Conservation (phyloP, 495 filamentous ascomycete genomes). For the Hyaloscypha finlandica region DNA sequence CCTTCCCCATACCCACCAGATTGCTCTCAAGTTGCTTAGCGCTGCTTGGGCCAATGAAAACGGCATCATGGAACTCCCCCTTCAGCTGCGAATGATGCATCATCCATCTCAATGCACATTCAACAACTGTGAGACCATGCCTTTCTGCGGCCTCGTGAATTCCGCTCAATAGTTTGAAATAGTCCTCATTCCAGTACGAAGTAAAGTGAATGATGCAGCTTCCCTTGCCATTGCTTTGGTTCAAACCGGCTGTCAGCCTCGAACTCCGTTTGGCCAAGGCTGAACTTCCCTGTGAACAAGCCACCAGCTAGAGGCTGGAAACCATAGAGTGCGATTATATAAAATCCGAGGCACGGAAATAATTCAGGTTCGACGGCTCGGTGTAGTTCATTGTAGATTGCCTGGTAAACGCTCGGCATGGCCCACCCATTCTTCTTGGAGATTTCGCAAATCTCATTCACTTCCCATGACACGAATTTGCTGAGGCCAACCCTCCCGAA, state of each 20-base stretch:
- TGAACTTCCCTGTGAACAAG: slow-evolving; percentile 41
- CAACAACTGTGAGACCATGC: background rate
- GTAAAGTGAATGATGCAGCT: slow-evolving; percentile 42
- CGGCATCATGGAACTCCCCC: slow-evolving; percentile 43
- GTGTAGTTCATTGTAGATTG: slow-evolving; percentile 64
- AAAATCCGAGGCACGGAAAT: slow-evolving; percentile 52
- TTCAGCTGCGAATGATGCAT: slow-evolving; percentile 43
- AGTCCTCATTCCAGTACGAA: slow-evolving; percentile 41
- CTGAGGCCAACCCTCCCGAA: slow-evolving; percentile 49
- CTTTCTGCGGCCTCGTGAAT: slow-evolving; percentile 11
- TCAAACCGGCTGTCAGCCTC: slow-evolving; percentile 64
- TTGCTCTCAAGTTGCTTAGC: slow-evolving; percentile 54
- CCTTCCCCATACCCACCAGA: slow-evolving; percentile 57
- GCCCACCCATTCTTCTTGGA: slow-evolving; percentile 54
- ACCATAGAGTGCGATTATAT: slow-evolving; percentile 50
- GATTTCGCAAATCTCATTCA: slow-evolving; percentile 51
- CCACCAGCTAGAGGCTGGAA: slow-evolving; percentile 55
- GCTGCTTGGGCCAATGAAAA: slow-evolving; percentile 58
- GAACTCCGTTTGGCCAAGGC: slow-evolving; percentile 43
- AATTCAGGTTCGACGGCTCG: slow-evolving; percentile 52
- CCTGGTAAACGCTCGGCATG: slow-evolving; percentile 62
- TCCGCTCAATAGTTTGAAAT: slow-evolving; percentile 44
- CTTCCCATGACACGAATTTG: slow-evolving; percentile 53
- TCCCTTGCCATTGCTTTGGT: slow-evolving; percentile 35
- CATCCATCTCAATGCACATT: slow-evolving; percentile 38